Base-by-base conservation (phyloP, 148 eudicot genomes). In the Cornus kousa region DNA sequence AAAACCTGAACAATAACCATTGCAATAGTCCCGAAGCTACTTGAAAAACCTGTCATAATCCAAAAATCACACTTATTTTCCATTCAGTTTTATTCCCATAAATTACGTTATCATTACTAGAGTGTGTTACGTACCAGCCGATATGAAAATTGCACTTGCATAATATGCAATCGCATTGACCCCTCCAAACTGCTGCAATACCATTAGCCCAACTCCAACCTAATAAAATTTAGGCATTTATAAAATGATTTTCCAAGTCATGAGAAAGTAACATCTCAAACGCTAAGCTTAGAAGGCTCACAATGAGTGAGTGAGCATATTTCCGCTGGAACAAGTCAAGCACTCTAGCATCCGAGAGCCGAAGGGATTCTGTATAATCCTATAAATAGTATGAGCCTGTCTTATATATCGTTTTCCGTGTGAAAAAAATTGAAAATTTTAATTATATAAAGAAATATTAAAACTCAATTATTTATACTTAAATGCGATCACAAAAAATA, bases 151-250 rank as follows among this genome's bases (percentile, higher is more conserved):
- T 72, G 91, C 82, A 70, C 88, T 88, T 23, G 93, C 91, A 74
- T 89, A 91, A 71, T 82, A 89, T 23, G 85, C 87, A 81, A 91
- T 78, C 65, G 81, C 95, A 35, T 88, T 89, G 72, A 89, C 90
- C 67, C 95, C 93, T 85, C 93, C 93, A 70, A 89, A 84, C 71
- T 91, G 95, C 80, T 91, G 95, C 77, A 89, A 76, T 68, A 88
- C 88, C 93, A 91, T 91, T 65, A 91, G 82, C 65, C 95, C 95
- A 71, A 91, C 91, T 83, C 95, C 95, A 71, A 91, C 91, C 95
- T 91, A 74, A 65, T 53, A 62, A 65, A 35, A 46, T 60, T 33
- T 7, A 74, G 6, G 28, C 19, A 24, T 37, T 17, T 3, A 8
- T 62, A n/a, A 53, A 22, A 60, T 11, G 28, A 66, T 19, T 4